A percentile compares a stretch with the other conserved stretches of the same genome.
Conservation (phyloP, 176 grass and related monocot genomes). For the Avena insularis region DNA sequence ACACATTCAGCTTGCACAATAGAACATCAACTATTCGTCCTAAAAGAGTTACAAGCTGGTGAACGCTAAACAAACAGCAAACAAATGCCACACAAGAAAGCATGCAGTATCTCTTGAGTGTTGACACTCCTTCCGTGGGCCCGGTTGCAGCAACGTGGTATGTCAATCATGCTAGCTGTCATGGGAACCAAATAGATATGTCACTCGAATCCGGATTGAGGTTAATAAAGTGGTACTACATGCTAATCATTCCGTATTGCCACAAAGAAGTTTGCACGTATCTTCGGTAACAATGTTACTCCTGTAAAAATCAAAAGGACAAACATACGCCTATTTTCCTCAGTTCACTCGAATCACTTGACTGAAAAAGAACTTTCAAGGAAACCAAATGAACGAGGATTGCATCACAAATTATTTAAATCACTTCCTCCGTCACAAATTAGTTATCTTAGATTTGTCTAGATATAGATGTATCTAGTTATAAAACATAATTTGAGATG, state of each 20-base stretch:
- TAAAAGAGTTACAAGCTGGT: background rate
- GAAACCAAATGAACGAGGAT: background rate
- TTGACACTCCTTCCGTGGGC: background rate
- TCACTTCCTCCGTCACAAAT: too few species aligned
- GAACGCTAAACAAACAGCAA: background rate
- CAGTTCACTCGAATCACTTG: background rate
- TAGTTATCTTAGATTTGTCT: too few species aligned
- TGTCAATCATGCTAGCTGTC: background rate
- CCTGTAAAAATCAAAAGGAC: constrained; percentile 47
- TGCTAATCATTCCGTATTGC: constrained; percentile 60
- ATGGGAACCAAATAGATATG: background rate
- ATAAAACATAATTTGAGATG: too few species aligned
- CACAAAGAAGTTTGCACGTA: constrained; percentile 81
- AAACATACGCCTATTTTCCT: background rate
- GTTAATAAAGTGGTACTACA: background rate
- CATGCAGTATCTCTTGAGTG: background rate
- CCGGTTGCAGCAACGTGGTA: too few species aligned
- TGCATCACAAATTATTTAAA: background rate
- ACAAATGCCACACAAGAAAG: background rate
- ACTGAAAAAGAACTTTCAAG: background rate
- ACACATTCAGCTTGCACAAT: background rate
- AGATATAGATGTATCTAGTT: too few species aligned
- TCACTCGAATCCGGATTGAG: background rate
- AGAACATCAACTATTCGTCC: background rate
- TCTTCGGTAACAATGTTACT: constrained; percentile 97